Conservation (phyloP, 2,329 filamentous ascomycete genomes). For the Phoma sp. region DNA sequence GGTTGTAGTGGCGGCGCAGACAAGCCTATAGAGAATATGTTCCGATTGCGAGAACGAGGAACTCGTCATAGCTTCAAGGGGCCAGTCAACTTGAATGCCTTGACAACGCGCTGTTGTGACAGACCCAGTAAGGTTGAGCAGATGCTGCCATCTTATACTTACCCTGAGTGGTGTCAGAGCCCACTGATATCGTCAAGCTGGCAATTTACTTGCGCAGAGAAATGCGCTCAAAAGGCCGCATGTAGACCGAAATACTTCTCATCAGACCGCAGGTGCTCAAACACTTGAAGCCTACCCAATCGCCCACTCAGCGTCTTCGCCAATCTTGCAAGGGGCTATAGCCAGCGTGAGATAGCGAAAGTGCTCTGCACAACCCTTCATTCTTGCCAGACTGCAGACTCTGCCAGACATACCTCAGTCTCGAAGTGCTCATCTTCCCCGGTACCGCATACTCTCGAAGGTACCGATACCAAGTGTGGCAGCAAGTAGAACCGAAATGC, state of each 20-base stretch:
- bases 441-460: no score
- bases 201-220: background rate
- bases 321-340: no score
- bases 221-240: conserved; percentile 11
- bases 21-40: background rate
- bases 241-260: background rate
- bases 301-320: no score
- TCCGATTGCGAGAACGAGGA: background rate
- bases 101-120: background rate
- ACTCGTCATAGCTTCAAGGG: background rate
- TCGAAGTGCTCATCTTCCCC: no score
- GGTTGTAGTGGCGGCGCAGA: background rate
- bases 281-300: background rate
- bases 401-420: no score
- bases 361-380: no score
- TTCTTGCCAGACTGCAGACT: no score
- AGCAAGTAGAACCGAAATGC: no score
- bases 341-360: no score
- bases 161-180: background rate
- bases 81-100: no score
- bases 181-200: background rate
- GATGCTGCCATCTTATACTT: background rate
- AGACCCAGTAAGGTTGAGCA: background rate
- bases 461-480: no score
- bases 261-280: background rate